Base-by-base conservation (phyloP, 148 eudicot genomes). In the Fallopia convolvulus region DNA sequence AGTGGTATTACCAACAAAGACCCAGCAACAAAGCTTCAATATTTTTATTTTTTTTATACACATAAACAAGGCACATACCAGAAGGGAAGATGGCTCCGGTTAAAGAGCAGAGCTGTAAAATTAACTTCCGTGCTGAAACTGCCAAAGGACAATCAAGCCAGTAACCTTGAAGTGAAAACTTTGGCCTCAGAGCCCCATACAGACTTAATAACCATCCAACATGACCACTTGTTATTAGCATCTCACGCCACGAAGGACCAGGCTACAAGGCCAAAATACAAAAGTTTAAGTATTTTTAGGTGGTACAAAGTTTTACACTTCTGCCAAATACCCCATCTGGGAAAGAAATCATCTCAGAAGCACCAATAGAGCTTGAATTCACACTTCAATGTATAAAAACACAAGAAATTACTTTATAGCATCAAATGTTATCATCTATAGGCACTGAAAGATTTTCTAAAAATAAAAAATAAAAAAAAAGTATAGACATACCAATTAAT, bases 131-230 rank as follows among this genome's bases (percentile, higher is more conserved):
- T 81, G 97, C 91, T 80, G 98, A 86, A 75, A 91, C 97, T n/a
- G 99, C 99, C 77, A 96, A 89, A 75, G 97, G 98, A 78, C 99
- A 93, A 79, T 96, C 99, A 82, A 93, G 81, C 99, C 99, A 96
- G 86, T 90, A 91, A 20, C 94, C 92, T 80, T 90, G 81, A 74
- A 80, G 80, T 8, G 89, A 83, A 53, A 92, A 93, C 82, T 96
- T 96, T 73, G 85, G 90, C 80, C 99, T 87, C 84, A 93, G 81
- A 53, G 88, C 90, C 77, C 86, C 90, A 81, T 96, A 96, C 42
- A 96, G 82, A 83, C 86, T 86, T 85, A 90, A 80, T 40, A 91
- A 85, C 99, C 99, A 96, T 70, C 84, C 89, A 77, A 91, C 84
- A 83, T 93, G 94, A 77, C 99, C 92, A 77, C 89, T 89, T 79